A percentile compares a stretch with the other conserved stretches of the same genome.
These are phyloP conservation scores for Xylaria sp. DNA, from an alignment of 2,329 filamentous ascomycete genomes.

Conservation along the genomic window DNA sequence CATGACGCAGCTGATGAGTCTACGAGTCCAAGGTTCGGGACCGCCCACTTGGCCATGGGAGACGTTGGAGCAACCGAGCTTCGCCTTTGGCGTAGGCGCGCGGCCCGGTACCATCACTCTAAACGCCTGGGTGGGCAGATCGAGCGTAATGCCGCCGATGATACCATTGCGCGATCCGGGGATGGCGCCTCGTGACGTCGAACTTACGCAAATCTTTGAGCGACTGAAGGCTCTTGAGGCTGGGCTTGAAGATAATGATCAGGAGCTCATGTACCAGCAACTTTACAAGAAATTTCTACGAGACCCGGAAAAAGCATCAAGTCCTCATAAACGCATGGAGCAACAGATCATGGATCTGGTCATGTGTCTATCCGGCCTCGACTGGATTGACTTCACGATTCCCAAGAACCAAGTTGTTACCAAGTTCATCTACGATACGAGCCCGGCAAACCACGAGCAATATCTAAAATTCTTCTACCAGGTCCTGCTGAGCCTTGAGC, in stretches of 20 bases:
- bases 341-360: slow-evolving; percentile 79
- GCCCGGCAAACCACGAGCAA: slow-evolving; percentile 63
- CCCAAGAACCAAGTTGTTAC: slow-evolving; percentile 78
- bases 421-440: slow-evolving; percentile 74
- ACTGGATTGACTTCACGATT: slow-evolving; percentile 79
- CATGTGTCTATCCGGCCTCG: slow-evolving; percentile 71
- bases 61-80: slow-evolving; percentile 78
- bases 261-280: slow-evolving; percentile 66
- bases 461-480: slow-evolving; percentile 80
- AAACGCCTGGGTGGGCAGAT: slow-evolving; percentile 73
- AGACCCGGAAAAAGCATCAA: slow-evolving; percentile 71
- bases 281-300: slow-evolving; percentile 75
- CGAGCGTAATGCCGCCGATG: slow-evolving; percentile 64
- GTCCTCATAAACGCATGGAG: slow-evolving; percentile 72
- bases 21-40: slow-evolving; percentile 57
- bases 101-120: slow-evolving; percentile 76
- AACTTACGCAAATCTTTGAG: slow-evolving; percentile 66
- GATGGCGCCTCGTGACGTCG: slow-evolving; percentile 68
- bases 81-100: slow-evolving; percentile 72
- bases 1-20: slow-evolving; percentile 68
- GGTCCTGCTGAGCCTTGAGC: slow-evolving; percentile 76
- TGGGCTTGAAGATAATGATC: slow-evolving; percentile 58
- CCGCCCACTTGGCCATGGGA: slow-evolving; percentile 68
- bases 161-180: slow-evolving; percentile 69
- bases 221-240: slow-evolving; percentile 68